These are phyloP conservation scores for Penicillium bovifimosum DNA, from an alignment of 495 filamentous ascomycete species.

Conservation along the genomic window DNA sequence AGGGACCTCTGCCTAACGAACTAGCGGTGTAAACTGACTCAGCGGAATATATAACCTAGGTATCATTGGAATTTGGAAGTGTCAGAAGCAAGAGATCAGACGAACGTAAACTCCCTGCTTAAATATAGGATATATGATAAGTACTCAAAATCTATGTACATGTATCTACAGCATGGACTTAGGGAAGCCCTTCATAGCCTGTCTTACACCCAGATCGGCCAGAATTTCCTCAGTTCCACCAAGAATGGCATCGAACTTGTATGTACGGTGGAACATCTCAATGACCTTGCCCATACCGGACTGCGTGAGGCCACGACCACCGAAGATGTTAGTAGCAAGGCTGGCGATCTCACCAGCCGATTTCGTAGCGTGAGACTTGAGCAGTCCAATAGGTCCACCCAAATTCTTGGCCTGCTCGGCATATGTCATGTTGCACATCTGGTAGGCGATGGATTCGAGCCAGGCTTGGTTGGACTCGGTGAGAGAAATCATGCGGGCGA, in stretches of 20 bases:
- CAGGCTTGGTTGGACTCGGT: constrained; percentile 78
- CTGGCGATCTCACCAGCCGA: constrained; percentile 78
- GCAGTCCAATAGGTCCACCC: constrained; percentile 74
- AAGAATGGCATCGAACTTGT: constrained; percentile 86
- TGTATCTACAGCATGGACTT: constrained; percentile 66
- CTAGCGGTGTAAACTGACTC: too few relatives aligned
- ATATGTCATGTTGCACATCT: constrained; percentile 85
- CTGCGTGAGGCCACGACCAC: constrained; percentile 74
- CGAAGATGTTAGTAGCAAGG: constrained; percentile 80
- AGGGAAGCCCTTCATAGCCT: constrained; percentile 77
- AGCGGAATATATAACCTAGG: too few relatives aligned
- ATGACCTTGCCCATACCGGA: constrained; percentile 75
- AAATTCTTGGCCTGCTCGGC: constrained; percentile 68
- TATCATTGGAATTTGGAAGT: too few relatives aligned
- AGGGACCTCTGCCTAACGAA: too few relatives aligned
- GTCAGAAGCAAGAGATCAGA: too few relatives aligned
- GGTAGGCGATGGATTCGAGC: constrained; percentile 78
- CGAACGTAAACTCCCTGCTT: too few relatives aligned
- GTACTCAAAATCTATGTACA: too few relatives aligned
- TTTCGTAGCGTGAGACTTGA: constrained; percentile 73
- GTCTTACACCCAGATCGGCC: constrained; percentile 73
- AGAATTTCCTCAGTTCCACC: constrained; percentile 83
- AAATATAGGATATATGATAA: too few relatives aligned
- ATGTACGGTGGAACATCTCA: constrained; percentile 76
- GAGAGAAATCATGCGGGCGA: constrained; percentile 83